phyloP scores from a whole-genome alignment of 345 rosid genomes.

The Gossypium turneri region DNA sequence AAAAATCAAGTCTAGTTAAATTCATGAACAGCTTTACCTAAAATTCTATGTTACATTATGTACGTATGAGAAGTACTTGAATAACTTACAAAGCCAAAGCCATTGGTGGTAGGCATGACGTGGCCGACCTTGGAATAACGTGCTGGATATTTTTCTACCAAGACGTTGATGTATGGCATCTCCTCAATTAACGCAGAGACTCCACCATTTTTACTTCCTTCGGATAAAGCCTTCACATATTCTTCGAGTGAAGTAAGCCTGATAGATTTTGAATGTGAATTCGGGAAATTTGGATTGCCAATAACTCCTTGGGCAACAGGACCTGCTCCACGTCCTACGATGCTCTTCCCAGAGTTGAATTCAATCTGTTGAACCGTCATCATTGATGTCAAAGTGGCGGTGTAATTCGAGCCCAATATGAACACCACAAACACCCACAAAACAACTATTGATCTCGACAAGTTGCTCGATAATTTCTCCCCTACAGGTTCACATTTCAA shows the following conservation, averaged over 20 bases:
- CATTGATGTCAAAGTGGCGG: slow-evolving; percentile 39
- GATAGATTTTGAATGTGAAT: background rate
- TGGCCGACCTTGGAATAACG: slow-evolving; percentile 25
- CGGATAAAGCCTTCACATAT: slow-evolving; percentile 16
- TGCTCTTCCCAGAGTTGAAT: background rate
- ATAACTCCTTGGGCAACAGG: background rate
- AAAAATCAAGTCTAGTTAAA: no score
- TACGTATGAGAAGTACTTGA: background rate
- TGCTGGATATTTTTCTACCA: slow-evolving; percentile 15
- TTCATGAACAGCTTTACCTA: no score
- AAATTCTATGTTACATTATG: no score
- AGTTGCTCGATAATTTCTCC: slow-evolving; percentile 38
- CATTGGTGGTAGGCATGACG: slow-evolving; percentile 20
- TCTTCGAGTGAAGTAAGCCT: background rate
- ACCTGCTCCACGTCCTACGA: slow-evolving; percentile 15
- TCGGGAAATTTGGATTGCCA: background rate
- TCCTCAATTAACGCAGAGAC: slow-evolving; percentile 33
- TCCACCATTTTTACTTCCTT: slow-evolving; percentile 7
- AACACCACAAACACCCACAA: slow-evolving; percentile 43
- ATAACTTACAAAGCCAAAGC: slow-evolving; percentile 46
- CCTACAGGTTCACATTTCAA: background rate
- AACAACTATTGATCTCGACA: slow-evolving; percentile 31
- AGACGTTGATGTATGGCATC: slow-evolving; percentile 24
- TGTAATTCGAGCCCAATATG: slow-evolving; percentile 37
- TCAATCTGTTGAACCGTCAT: slow-evolving; percentile 30